Evolutionary conservation across 1,139 yeast species (phyloP), one percentile per base, ranked within the genome.

Genomic region (Yueomyces sp.): DNA sequence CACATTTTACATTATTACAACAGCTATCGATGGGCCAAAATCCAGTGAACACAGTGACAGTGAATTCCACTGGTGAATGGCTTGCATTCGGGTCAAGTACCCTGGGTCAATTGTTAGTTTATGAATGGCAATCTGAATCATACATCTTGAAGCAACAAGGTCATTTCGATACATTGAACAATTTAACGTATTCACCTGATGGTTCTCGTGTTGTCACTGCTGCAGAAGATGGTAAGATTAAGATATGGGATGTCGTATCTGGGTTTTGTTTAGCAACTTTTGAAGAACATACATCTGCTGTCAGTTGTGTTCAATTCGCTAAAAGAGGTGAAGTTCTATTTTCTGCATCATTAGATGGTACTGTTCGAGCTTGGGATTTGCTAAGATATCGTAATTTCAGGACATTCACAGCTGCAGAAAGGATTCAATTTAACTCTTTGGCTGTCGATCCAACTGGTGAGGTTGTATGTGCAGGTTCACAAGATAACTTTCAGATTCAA

Each of bases 391-490:
- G 99, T 62, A 91, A 93, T 57, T 91, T 91, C 67, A 73, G 97
- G 54, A 86, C 95, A 0, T 89, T 89, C 60, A 87, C 97, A 0
- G 94, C 96, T 0, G 77, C 95, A 1, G 81, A 81, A 50, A 72
- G 98, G 55, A 71, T 89, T 33, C 96, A 87, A 58, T 91, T 89
- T 65, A 81, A 79, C 39, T 78, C 89, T 45, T 67, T 91, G 50
- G 98, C 97, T 0, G 95, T 87, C 38, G 99, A 91, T 60, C 96
- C 97, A 31, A 83, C 95, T 60, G 98, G 97, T 29, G 98, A 93
- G 63, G 80, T 93, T 42, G 91, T 93, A 5, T 89, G 93, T 56
- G 98, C 97, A 2, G 96, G 97, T 2, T 84, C 96, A 4, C 72
- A 81, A 41, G 96, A 89, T 58, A 82, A 81, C 48, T 91, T 80